Evolutionary conservation across 78 protist genomes (phyloP), one percentile per base, ranked within the genome.

Genomic region (Reticulomyxa filosa): DNA sequence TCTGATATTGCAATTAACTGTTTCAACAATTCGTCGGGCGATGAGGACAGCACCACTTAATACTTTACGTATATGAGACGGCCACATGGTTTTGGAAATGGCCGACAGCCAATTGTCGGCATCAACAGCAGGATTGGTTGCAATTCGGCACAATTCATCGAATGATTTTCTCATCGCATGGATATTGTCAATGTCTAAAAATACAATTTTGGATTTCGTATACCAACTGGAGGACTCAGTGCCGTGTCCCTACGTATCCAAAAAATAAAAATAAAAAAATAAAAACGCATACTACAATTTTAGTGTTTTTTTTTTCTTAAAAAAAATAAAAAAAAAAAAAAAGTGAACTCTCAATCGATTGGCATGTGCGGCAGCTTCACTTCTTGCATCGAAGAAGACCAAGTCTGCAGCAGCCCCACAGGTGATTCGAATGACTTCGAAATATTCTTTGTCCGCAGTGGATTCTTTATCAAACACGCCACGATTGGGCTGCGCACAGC

Each of bases 101-200:
- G 38, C 11, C 3, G 25, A 5, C 23, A 25, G n/a, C 5, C 70
- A 5, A 32, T 13, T 38, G 6, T 8, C 25, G n/a, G 6, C 57
- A 10, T n/a, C 5, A 3, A 25, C 3, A 3, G n/a, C 4, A 20
- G 13, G 48, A 11, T 55, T 10, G 42, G 23, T 17, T 17, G 50
- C 30, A n/a, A 56, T 17, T 32, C 4, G 4, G 5, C 13, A 4
- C 3, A 67, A 6, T 26, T 36, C 13, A 4, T 6, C 8, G 55
- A 22, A 22, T 3, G 57, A 3, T 11, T 27, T 30, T 8, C 67
- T 13, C 23, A 69, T 5, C 4, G 25, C 73, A 23, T 69, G 73
- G 25, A 69, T 69, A 23, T 69, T 69, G n/a, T 17, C 66, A 3
- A 69, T 69, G 29, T 36, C 71, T 22, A 46, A 59, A 13, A 17